A percentile compares a stretch with the other conserved stretches of the same genome.
These are phyloP conservation scores for Eimeria acervulina DNA, from an alignment of 169 alveolate genomes.

Conservation along the genomic window DNA sequence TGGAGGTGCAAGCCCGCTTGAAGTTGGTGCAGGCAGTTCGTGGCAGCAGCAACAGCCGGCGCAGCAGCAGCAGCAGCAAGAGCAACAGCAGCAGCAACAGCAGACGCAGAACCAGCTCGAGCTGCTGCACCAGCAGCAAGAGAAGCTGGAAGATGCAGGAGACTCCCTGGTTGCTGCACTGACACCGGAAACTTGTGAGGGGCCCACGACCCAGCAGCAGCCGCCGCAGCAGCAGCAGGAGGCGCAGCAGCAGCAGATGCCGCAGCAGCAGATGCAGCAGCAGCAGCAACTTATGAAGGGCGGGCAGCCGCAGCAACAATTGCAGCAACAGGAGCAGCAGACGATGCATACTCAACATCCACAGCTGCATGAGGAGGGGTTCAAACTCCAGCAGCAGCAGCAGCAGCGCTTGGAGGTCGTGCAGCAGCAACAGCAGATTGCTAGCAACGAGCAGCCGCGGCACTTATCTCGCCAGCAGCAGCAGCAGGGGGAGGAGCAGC, in stretches of 20 bases:
- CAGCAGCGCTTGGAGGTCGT: background rate
- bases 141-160: background rate
- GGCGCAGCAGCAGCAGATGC: conserved; percentile 3
- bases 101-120: background rate
- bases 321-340: conserved; percentile 16
- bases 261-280: conserved; percentile 19
- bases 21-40: background rate
- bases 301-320: background rate
- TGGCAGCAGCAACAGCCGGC: conserved; percentile 38
- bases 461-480: background rate
- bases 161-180: background rate
- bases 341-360: too few species aligned
- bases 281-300: background rate
- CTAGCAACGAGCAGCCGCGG: background rate
- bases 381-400: background rate
- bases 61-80: background rate
- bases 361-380: too few species aligned
- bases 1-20: background rate
- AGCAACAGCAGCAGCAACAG: background rate
- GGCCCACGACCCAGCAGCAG: background rate
- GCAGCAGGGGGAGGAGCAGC: background rate
- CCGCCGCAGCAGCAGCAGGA: background rate
- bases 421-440: conserved; percentile 32
- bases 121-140: conserved; percentile 6
- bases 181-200: background rate